Evolutionary conservation across 768 basidiomycete species (phyloP), one percentile per base, ranked within the genome.

Genomic region (Pleurotus sapidus): DNA sequence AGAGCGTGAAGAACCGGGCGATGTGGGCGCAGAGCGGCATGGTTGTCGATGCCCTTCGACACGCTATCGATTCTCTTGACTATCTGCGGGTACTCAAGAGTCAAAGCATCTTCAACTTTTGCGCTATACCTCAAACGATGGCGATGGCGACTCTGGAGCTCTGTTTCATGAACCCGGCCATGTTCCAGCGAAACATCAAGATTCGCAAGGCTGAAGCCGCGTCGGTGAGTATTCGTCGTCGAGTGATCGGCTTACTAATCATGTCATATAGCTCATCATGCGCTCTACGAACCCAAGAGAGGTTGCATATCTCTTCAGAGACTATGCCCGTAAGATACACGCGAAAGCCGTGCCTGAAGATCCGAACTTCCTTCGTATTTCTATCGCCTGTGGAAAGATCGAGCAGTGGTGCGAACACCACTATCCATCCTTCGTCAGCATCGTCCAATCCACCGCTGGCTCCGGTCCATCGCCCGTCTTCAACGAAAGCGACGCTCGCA

Each of bases 91-190:
- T 97, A 46, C 76, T 98, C 65, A 88, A 84, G 70, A 95, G 91
- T 73, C 95, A 98, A 74, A 89, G 81, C 57, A 87, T 97, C 17
- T 98, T 98, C 80, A 91, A 91, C 68, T 98, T 98, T 72, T 94
- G 92, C 63, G 93, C 96, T 0, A 91, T 98, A 58, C 96, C 96
- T 5, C 91, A 88, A 15, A 82, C 88, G 11, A 98, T 98, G 95
- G 95, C 96, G 0, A 88, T 99, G 61, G 95, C 96, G 8, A 98
- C 96, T 6, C 80, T 99, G 18, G 84, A 88, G 49, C 71, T 92
- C 46, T 96, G 94, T 70, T 98, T 95, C 75, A 95, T 93, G 91
- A 98, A 98, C 73, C 83, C 83, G 6, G 76, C 75, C 6, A 89
- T 98, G 81, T 85, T 98, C 72, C 81, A 88, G 62, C 73, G 81